A percentile compares a stretch with the other conserved stretches of the same genome.
These are phyloP conservation scores for Saksenaea vasiformis DNA, from an alignment of 371 early-diverging fungal species.

Conservation along the genomic window DNA sequence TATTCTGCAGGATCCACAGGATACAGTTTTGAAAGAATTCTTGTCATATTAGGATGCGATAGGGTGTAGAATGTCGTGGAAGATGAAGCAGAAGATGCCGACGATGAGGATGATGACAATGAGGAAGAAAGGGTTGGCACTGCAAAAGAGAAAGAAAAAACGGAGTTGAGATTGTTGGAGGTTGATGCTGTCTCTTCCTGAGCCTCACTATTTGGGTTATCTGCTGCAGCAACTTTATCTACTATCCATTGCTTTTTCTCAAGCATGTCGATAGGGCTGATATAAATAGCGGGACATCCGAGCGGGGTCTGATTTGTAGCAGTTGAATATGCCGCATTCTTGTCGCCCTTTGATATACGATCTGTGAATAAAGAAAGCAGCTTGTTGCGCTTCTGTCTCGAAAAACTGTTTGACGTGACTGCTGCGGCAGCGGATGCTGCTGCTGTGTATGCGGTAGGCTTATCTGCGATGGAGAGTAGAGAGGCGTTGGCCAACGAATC, in stretches of 20 bases:
- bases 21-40: slow-evolving; percentile 1
- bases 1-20: slow-evolving; percentile 3
- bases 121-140: slow-evolving; percentile 5
- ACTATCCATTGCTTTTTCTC: not conserved
- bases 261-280: not conserved
- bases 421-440: slow-evolving; percentile 2
- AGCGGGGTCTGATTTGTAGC: not conserved
- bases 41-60: not conserved
- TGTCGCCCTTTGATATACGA: not conserved
- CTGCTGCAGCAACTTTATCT: slow-evolving; percentile 1
- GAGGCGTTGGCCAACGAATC: not conserved
- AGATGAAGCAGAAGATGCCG: slow-evolving; percentile 3
- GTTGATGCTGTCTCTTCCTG: not conserved
- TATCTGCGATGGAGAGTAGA: not conserved
- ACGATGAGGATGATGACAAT: slow-evolving; percentile 12
- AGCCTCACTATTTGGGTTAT: not conserved
- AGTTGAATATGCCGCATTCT: slow-evolving; percentile 4
- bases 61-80: not conserved
- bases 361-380: not conserved
- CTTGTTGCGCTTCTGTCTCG: not conserved
- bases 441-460: not conserved
- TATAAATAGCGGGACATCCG: slow-evolving; percentile 1
- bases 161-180: not conserved
- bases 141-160: not conserved
- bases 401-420: not conserved